Conservation (phyloP, 108 stramenopile genomes). For the Skeletonema grethae region DNA sequence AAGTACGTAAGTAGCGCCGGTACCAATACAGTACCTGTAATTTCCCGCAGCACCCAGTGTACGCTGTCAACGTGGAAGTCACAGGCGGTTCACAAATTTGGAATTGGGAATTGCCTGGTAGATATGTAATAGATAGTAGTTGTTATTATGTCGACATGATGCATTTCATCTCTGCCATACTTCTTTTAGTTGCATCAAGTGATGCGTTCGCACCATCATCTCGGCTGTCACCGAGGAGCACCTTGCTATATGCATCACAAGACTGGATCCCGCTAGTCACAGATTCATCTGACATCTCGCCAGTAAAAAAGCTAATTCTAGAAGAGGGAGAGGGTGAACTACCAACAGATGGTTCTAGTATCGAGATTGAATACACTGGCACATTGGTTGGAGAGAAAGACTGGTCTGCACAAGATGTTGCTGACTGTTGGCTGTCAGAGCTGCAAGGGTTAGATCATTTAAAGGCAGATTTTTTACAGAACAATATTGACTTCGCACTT, state of each 20-base stretch:
- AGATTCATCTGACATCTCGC: not conserved
- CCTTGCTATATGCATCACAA: constrained; percentile 5
- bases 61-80: too few relatives aligned
- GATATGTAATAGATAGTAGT: too few relatives aligned
- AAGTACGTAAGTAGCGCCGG: too few relatives aligned
- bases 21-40: too few relatives aligned
- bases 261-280: constrained; percentile 36
- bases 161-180: not conserved
- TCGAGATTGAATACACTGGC: constrained; percentile 42
- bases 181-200: constrained; percentile 1
- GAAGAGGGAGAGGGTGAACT: constrained; percentile 24
- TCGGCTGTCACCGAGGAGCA: not conserved
- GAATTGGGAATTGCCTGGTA: too few relatives aligned
- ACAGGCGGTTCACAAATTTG: too few relatives aligned
- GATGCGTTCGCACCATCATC: not conserved
- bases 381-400: constrained; percentile 21
- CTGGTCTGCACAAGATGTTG: constrained; percentile 56
- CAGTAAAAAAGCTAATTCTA: constrained; percentile 38
- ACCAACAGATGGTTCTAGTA: constrained; percentile 20
- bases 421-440: constrained; percentile 58
- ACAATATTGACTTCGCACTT: constrained; percentile 42
- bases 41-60: too few relatives aligned
- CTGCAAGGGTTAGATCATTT: constrained; percentile 57
- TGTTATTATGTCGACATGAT: not conserved
- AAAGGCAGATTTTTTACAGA: constrained; percentile 23